Percentiles rank a stretch among this genome's conserved stretches.
These are phyloP conservation scores for Phaeophleospora eucalypticola DNA, from an alignment of 2,329 filamentous ascomycete species.

Conservation along the genomic window DNA sequence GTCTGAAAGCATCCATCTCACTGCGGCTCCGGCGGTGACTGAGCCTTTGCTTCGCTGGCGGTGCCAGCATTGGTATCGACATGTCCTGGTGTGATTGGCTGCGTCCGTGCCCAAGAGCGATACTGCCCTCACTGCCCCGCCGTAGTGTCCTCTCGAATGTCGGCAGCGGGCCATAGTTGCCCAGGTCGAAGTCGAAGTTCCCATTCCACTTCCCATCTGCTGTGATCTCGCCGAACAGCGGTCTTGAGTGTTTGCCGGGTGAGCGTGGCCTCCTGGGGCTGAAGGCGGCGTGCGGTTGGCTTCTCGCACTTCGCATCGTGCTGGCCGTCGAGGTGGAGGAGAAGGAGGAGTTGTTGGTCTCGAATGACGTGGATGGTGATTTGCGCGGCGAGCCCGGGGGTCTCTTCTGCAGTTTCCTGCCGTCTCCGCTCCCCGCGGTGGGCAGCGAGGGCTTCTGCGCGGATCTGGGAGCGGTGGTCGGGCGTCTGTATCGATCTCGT, in stretches of 20 bases:
- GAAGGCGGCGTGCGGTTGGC: conserved; percentile 27
- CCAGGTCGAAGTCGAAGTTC: conserved; percentile 28
- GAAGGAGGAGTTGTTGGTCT: conserved; percentile 24
- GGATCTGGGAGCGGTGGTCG: conserved; percentile 17
- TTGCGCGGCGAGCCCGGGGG: conserved; percentile 27
- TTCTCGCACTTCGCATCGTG: conserved; percentile 20
- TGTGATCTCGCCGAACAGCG: conserved; percentile 72
- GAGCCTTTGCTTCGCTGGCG: conserved; percentile 20
- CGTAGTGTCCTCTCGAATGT: conserved; percentile 33
- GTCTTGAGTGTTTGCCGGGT: conserved; percentile 36
- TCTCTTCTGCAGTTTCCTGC: conserved; percentile 29
- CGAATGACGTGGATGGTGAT: conserved; percentile 26
- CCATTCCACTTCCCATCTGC: conserved; percentile 52
- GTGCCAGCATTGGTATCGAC: conserved; percentile 18
- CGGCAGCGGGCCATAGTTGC: conserved; percentile 26
- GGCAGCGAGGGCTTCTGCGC: conserved; percentile 22
- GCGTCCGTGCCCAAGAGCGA: conserved; percentile 51
- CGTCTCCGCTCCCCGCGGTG: conserved; percentile 15
- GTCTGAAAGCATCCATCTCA: conserved; percentile 25
- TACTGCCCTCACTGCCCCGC: conserved; percentile 68
- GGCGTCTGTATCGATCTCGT: conserved; percentile 26
- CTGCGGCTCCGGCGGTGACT: conserved; percentile 33
- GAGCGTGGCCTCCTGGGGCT: conserved; percentile 21
- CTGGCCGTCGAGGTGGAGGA: conserved; percentile 23
- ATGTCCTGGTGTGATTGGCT: conserved; percentile 50